phyloP scores from a whole-genome alignment of 345 rosid species.

The Erucastrum elatum region DNA sequence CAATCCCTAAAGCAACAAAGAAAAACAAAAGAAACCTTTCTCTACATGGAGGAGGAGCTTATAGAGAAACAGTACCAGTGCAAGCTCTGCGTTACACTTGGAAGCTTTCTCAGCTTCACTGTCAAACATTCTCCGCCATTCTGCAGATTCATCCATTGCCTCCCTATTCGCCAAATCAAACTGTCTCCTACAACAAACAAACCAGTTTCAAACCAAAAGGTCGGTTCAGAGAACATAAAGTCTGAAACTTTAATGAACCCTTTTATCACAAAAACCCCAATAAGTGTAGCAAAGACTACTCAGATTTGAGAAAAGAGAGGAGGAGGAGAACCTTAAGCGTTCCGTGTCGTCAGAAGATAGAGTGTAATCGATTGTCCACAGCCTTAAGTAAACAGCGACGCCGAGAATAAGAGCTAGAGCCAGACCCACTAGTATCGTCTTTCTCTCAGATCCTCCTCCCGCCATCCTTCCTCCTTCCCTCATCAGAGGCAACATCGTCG shows the following conservation, averaged over 20 bases:
- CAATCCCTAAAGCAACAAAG: neutral
- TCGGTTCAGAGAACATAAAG: neutral
- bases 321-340: conserved; percentile 54
- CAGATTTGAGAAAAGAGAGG: neutral
- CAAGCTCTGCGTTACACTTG: conserved; percentile 58
- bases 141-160: conserved; percentile 96
- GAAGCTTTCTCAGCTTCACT: conserved; percentile 59
- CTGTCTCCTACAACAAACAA: conserved; percentile 56
- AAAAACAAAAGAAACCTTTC: neutral
- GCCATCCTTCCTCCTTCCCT: conserved; percentile 42
- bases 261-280: neutral
- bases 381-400: conserved; percentile 62
- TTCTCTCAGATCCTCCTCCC: conserved; percentile 50
- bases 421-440: conserved; percentile 49
- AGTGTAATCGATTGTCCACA: conserved; percentile 76
- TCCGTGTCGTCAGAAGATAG: conserved; percentile 66
- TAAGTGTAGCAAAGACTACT: neutral
- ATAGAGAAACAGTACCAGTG: conserved; percentile 46
- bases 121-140: conserved; percentile 83
- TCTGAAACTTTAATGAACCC: neutral
- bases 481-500: conserved; percentile 19
- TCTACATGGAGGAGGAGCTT: conserved; percentile 3
- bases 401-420: conserved; percentile 59
- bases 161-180: conserved; percentile 91
- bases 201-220: conserved; percentile 11